Conservation (phyloP, 805 yeast species). For the Candida ortonii region DNA sequence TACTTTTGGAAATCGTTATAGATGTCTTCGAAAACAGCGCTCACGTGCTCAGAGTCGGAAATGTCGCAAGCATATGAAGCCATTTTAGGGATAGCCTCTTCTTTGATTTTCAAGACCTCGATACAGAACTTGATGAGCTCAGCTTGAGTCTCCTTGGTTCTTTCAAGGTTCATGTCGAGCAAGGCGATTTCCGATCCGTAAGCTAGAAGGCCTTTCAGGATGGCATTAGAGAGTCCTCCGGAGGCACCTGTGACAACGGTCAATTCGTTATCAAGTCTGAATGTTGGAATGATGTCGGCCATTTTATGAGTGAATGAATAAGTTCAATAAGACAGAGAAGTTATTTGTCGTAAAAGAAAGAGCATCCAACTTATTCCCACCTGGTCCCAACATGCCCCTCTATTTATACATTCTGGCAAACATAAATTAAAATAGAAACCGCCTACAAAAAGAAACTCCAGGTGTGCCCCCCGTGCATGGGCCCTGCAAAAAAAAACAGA, state of each 20-base stretch:
- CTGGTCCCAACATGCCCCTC: too few species aligned
- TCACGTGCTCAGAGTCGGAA: conserved; percentile 60
- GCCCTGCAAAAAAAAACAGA: too few species aligned
- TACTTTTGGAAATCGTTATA: conserved; percentile 57
- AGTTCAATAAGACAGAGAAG: too few species aligned
- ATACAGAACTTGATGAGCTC: conserved; percentile 34
- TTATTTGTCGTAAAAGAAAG: too few species aligned
- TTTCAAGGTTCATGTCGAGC: conserved; percentile 62
- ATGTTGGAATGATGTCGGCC: conserved; percentile 49
- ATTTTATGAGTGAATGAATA: conserved; percentile 9
- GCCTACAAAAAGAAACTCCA: too few species aligned
- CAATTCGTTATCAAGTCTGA: conserved; percentile 66
- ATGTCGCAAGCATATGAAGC: conserved; percentile 74
- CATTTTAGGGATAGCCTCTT: conserved; percentile 36
- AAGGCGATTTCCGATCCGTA: conserved; percentile 78
- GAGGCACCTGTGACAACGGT: conserved; percentile 81
- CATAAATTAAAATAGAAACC: too few species aligned
- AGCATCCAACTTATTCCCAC: too few species aligned
- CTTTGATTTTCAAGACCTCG: conserved; percentile 27
- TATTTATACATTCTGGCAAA: too few species aligned
- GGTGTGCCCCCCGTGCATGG: too few species aligned
- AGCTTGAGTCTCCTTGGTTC: conserved; percentile 54
- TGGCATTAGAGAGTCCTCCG: conserved; percentile 68
- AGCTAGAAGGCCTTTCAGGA: conserved; percentile 64
- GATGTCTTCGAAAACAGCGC: conserved; percentile 50